Conservation (phyloP, 192 early-diverging fungal species). For the Umbelopsis isabellina region DNA sequence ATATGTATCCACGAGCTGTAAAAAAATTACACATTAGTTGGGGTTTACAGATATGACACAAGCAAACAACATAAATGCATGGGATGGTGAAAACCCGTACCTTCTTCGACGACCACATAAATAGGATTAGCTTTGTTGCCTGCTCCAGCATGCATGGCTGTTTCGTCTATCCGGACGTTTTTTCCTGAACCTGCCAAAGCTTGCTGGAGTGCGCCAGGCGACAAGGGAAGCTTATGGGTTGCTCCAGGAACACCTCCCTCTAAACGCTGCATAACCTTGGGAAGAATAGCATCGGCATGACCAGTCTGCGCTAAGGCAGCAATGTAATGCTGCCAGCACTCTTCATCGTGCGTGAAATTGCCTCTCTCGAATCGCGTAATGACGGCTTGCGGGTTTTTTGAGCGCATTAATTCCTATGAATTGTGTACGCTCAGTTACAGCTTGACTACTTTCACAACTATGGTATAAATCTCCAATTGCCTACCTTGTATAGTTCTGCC, state of each 20-base stretch:
- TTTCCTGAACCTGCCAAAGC: slow-evolving; percentile 33
- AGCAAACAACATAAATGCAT: neutral
- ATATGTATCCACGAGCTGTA: slow-evolving; percentile 55
- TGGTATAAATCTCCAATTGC: neutral
- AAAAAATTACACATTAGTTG: neutral
- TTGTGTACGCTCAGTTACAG: too few relatives aligned
- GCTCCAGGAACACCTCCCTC: slow-evolving; percentile 39
- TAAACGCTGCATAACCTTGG: slow-evolving; percentile 54
- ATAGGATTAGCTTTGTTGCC: slow-evolving; percentile 63
- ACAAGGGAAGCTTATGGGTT: slow-evolving; percentile 26
- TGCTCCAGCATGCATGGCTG: slow-evolving; percentile 33
- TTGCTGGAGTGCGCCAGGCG: slow-evolving; percentile 34
- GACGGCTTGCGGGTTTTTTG: slow-evolving; percentile 54
- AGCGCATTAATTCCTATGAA: slow-evolving; percentile 51
- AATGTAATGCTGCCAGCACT: slow-evolving; percentile 57
- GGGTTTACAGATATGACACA: neutral
- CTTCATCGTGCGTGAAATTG: slow-evolving; percentile 55
- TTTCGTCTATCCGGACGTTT: slow-evolving; percentile 35
- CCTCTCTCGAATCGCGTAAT: slow-evolving; percentile 59
- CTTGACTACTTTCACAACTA: too few relatives aligned
- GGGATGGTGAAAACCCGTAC: slow-evolving; percentile 17
- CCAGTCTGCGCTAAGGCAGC: slow-evolving; percentile 54
- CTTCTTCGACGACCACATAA: slow-evolving; percentile 65
- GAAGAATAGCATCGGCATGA: slow-evolving; percentile 57
- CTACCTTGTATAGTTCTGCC: slow-evolving; percentile 59